Base-by-base conservation (phyloP, 495 filamentous ascomycete genomes). In the Rhizodiscina lignyota region DNA sequence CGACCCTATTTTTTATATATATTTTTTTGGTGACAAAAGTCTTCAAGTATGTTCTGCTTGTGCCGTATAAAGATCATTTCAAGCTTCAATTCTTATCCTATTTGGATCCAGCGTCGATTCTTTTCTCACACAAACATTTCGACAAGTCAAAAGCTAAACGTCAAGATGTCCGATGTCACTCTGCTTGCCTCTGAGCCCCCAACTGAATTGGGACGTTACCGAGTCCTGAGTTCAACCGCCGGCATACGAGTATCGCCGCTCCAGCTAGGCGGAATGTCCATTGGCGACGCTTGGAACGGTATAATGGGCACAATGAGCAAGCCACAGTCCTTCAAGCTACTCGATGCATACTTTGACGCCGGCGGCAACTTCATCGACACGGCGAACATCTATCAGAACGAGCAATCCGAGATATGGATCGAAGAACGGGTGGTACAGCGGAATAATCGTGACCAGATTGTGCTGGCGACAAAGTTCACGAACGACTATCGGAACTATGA, bases 311-410 rank as follows among this genome's bases (percentile, higher is more conserved):
- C 54, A 10, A 41, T 73, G 68, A 40, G 63, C 44, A 68, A 80
- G 43, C 60, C 74, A 29, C 61, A 56, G 1, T 55, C 64, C 11
- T 70, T 77, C 38, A 53, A 61, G 29, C 70, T 84, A 19, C 59
- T 84, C 27, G 77, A 83, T 28, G 27, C 21, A 45, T 68, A 57
- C 48, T 77, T 66, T 58, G 68, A 70, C 28, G 60, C 66, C 16
- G 79, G 74, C 20, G 79, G 79, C 19, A 86, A 86, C 56, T 83
- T 84, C 58, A 73, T 86, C 41, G 80, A 85, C 48, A 83, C 78
- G 16, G 55, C 47, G 1, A 50, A 50, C 35, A 44, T 37, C 39
- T 85, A 87, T 56, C 77, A 85, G 43, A 56, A 56, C 37, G 78
- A 73, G 43, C 58, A 83, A 39, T 78, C 74, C 8, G 79, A 86